Base-by-base conservation (phyloP, 75 land plant genomes). In the Selaginella moellendorffii region DNA sequence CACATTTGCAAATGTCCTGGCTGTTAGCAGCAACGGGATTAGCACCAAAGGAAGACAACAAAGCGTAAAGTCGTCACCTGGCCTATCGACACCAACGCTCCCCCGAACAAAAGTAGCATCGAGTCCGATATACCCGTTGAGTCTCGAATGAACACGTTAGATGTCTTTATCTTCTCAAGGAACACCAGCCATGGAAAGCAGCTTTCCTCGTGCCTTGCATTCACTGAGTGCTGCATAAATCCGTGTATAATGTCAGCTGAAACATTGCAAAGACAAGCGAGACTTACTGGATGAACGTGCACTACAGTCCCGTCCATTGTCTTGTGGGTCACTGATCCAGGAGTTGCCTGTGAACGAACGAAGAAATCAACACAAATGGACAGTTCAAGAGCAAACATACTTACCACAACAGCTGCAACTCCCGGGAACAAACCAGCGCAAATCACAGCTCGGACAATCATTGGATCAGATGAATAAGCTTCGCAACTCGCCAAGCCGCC, bases 391-490 rank as follows among this genome's bases (percentile, higher is more conserved):
- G 14, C 46, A 36, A 5, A 36, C 10, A 46, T 27, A 19, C 67
- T 66, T 72, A 92, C 90, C 82, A 86, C 82, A 59, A 82, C 83
- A 54, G 87, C 85, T 5, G 81, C 77, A 61, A 95, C 81, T n/a
- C 99, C 90, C 30, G 99, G 99, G 77, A 83, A 95, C 52, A 89
- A 80, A 36, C 96, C 99, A 69, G 98, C 82, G 63, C 98, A 93
- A 28, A 90, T 89, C 61, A 95, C 73, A 24, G 91, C 90, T 64
- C 90, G 83, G 31, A 89, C 91, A 42, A 89, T 29, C 30, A 86
- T 75, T 24, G 82, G 81, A 63, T 84, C 77, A 65, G 77, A 75
- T 69, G 82, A 82, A 67, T 78, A 71, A 53, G 54, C 76, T 63
- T 93, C 83, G 56, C 72, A 70, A 5, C 36, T 61, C 31, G 54